A percentile compares a stretch with the other conserved stretches of the same genome.
These are phyloP conservation scores for Epichloe hybrida DNA, from an alignment of 2,329 filamentous ascomycete genomes.

Conservation along the genomic window DNA sequence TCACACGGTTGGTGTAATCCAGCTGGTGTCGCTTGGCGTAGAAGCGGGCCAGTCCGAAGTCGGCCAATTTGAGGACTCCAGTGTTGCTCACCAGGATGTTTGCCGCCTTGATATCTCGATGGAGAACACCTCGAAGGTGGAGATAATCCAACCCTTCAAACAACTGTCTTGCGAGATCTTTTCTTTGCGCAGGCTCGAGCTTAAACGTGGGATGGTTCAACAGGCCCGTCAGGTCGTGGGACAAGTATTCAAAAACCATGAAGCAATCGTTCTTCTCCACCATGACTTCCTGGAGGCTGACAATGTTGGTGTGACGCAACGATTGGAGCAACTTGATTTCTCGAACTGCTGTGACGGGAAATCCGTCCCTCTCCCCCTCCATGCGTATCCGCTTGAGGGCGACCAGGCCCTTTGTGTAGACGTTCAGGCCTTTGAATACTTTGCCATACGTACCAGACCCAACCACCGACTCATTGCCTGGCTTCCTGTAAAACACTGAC, in stretches of 20 bases:
- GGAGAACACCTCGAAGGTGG: constrained; percentile 82
- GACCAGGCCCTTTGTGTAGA: constrained; percentile 75
- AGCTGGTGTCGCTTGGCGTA: constrained; percentile 85
- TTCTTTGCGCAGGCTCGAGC: constrained; percentile 74
- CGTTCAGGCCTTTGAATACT: constrained; percentile 85
- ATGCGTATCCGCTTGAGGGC: constrained; percentile 86
- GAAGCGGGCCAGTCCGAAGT: constrained; percentile 92
- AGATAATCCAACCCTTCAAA: constrained; percentile 92
- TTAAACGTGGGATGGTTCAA: constrained; percentile 90
- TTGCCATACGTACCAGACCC: constrained; percentile 94
- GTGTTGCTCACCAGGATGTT: constrained; percentile 90
- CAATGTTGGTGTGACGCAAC: constrained; percentile 68
- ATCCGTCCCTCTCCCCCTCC: constrained; percentile 79
- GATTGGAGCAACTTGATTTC: constrained; percentile 90
- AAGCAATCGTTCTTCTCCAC: constrained; percentile 98
- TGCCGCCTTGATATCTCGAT: constrained; percentile 95
- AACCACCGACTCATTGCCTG: constrained; percentile 93
- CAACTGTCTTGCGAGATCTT: constrained; percentile 82
- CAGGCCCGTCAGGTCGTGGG: constrained; percentile 87
- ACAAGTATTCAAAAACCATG: constrained; percentile 98
- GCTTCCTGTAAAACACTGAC: constrained; percentile 88
- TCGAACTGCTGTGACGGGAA: constrained; percentile 79
- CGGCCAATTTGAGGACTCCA: constrained; percentile 81
- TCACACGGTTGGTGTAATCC: constrained; percentile 96
- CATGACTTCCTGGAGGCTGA: constrained; percentile 83